Base-by-base conservation (phyloP, 1,284 basidiomycete species). In the Boletus mariae region DNA sequence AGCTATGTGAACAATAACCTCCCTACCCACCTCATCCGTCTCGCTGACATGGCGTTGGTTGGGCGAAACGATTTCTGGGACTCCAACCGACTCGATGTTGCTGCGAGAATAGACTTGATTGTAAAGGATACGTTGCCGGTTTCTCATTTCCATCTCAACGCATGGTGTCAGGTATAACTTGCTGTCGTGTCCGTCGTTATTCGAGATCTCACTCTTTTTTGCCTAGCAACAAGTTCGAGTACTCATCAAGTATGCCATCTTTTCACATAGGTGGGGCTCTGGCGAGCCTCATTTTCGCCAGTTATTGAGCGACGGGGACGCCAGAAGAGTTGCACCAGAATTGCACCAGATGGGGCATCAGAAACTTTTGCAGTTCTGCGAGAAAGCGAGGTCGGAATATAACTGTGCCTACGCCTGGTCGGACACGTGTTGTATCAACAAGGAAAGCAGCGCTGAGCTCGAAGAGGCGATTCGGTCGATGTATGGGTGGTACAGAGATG, bases 381-480 rank as follows among this genome's bases (percentile, higher is more conserved):
- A 49, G 20, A 59, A 7, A 42, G 61, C 58, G 3, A 37, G 17
- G 4, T n/a, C 4, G 0, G 56, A 59, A 25, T 53, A 50, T 28
- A 46, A 20, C 9, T 63, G 59, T 15, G 6, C 11, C 15, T 62
- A 56, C 20, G 59, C 37, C 9, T 65, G 61, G 61, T 61, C 63
- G 3, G 61, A 62, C 4, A 62, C 61, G 0, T 65, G 62, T 12
- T 65, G 62, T n/a, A 61, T 61, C 44, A 53, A 61, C 42, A 62
- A 64, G 9, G 52, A 51, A 15, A 64, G 61, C 42, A 62, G 63
- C 15, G 49, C 49, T 2, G 63, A 62, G 26, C 34, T 65, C n/a
- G 63, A 62, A n/a, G 61, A 63, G 15, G 59, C 59, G 12, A 61
- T 65, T 43, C 59, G 59, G 2, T 62, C 61, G 0, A 62, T 65